Evolutionary conservation across 2,329 filamentous ascomycete genomes (phyloP).

Genomic region (Peltaster fructicola): DNA sequence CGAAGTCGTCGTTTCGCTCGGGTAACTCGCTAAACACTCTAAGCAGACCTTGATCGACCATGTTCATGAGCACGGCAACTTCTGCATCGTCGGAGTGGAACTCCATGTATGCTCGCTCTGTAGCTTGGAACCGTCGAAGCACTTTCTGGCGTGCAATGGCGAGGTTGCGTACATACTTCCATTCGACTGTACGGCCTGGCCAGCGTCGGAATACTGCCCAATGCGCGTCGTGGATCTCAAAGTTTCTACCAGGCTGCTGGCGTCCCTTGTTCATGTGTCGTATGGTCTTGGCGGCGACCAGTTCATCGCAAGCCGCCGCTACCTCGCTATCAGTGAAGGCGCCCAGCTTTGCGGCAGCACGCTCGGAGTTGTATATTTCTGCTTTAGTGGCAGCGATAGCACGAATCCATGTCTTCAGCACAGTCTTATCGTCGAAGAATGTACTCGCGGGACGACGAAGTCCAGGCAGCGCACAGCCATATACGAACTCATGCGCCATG

Average conservation of each 20-base stretch:
- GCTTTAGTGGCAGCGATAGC: conserved; percentile 27
- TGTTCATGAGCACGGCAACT: conserved; percentile 48
- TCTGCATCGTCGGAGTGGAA: conserved; percentile 45
- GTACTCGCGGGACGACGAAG: conserved; percentile 3
- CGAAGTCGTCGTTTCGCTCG: conserved; percentile 36
- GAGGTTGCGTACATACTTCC: conserved; percentile 11
- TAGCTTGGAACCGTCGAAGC: conserved; percentile 18
- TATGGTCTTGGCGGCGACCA: conserved; percentile 37
- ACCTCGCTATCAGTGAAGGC: conserved; percentile 18
- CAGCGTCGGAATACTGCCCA: conserved; percentile 38
- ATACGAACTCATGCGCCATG: conserved; percentile 4
- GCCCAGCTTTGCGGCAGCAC: conserved; percentile 24
- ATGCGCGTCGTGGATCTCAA: conserved; percentile 44
- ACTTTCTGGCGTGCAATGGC: conserved; percentile 11
- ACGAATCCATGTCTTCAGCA: conserved; percentile 28
- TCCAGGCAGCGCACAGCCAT: too few relatives aligned
- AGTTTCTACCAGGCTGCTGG: conserved; percentile 41
- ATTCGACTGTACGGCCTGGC: conserved; percentile 22
- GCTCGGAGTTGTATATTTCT: conserved; percentile 20
- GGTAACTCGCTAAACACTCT: conserved; percentile 36
- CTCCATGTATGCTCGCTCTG: conserved; percentile 29
- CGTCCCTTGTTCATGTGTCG: conserved; percentile 43
- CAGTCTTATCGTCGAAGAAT: conserved; percentile 7
- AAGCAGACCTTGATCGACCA: conserved; percentile 43
- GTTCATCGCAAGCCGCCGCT: conserved; percentile 35